Evolutionary conservation across 768 basidiomycete genomes (phyloP).

Genomic region (Leccinellum albellum): DNA sequence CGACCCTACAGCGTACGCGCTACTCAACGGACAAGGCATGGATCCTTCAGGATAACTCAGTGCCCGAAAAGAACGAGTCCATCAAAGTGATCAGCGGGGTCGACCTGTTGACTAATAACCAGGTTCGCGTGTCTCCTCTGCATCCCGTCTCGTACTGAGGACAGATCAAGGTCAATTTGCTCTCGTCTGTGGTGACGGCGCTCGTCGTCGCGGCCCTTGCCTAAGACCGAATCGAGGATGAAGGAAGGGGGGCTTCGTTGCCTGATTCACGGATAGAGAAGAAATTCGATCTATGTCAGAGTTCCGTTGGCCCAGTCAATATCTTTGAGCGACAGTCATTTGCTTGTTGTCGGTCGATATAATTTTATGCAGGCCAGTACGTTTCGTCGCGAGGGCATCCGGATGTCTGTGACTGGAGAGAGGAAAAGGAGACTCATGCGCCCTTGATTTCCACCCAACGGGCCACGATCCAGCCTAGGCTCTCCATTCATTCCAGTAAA

Average conservation of each 20-base stretch:
- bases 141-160: constrained; percentile 2
- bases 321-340: too few species aligned
- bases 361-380: too few species aligned
- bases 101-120: constrained; percentile 76
- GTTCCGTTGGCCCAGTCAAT: neutral
- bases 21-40: constrained; percentile 60
- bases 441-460: too few species aligned
- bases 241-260: too few species aligned
- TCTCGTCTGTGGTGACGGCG: constrained; percentile 41
- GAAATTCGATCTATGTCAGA: neutral
- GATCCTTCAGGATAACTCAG: constrained; percentile 58
- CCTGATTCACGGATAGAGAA: neutral
- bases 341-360: too few species aligned
- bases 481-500: too few species aligned
- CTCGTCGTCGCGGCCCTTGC: constrained; percentile 35
- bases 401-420: too few species aligned
- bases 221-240: constrained; percentile 14
- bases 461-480: too few species aligned
- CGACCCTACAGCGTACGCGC: constrained; percentile 78
- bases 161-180: constrained; percentile 38
- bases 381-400: too few species aligned
- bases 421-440: too few species aligned
- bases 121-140: constrained; percentile 40
- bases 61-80: constrained; percentile 36
- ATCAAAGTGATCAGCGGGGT: constrained; percentile 60